Conservation (phyloP, 768 basidiomycete species). For the Neoboletus magnificus region DNA sequence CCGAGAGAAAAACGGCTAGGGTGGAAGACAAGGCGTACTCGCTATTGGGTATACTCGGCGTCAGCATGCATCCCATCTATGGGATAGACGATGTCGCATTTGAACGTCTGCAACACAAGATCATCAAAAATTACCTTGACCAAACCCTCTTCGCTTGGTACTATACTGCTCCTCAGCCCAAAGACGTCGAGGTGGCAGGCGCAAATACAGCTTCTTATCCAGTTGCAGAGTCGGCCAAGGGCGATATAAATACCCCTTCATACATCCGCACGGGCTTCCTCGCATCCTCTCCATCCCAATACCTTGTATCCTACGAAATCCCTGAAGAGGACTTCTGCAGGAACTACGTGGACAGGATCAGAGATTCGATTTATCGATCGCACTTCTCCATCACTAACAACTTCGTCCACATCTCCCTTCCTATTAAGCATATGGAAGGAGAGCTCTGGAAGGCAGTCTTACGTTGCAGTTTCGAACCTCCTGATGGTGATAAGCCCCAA, state of each 20-base stretch:
- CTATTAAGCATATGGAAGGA: constrained; percentile 14
- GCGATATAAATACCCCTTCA: background rate
- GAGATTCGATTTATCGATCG: constrained; percentile 7
- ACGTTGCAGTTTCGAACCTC: constrained; percentile 22
- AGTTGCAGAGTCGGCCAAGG: background rate
- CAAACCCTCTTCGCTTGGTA: constrained; percentile 30
- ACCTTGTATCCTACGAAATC: constrained; percentile 20
- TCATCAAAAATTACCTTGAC: constrained; percentile 20
- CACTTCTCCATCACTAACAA: constrained; percentile 21
- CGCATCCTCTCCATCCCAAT: constrained; percentile 22
- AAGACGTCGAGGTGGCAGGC: constrained; percentile 13
- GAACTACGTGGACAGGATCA: constrained; percentile 16
- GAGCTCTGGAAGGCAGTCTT: constrained; percentile 20
- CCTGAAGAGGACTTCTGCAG: constrained; percentile 16
- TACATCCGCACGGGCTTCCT: constrained; percentile 21
- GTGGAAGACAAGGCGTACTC: constrained; percentile 32
- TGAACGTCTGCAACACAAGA: constrained; percentile 20
- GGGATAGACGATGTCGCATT: constrained; percentile 27
- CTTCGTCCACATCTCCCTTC: constrained; percentile 17
- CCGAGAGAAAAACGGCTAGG: constrained; percentile 19
- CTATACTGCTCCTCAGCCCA: background rate
- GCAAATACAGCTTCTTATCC: background rate
- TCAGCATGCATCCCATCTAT: constrained; percentile 22
- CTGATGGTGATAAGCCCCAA: constrained; percentile 4
- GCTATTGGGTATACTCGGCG: constrained; percentile 25